Conservation (phyloP, 768 basidiomycete genomes). For the Suillus subaureus region DNA sequence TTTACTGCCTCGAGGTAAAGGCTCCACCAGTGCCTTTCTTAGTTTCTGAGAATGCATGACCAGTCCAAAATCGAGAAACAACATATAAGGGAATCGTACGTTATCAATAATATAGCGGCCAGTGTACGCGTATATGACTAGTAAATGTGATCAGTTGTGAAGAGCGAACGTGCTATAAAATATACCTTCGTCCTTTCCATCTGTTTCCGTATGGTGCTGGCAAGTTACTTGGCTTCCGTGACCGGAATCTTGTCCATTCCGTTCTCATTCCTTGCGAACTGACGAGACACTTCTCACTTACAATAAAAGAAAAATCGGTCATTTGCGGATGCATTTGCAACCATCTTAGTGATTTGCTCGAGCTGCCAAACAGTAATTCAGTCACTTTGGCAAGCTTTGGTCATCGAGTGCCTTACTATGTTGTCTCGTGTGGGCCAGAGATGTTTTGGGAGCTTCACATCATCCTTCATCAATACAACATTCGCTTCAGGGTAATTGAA, state of each 20-base stretch:
- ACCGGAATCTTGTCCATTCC: conserved; percentile 43
- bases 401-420: conserved; percentile 38
- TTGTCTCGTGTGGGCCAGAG: conserved; percentile 44
- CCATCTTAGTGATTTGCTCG: conserved; percentile 44
- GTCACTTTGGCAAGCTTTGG: neutral
- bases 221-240: conserved; percentile 50
- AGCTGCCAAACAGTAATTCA: conserved; percentile 31
- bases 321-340: conserved; percentile 43
- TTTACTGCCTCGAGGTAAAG: conserved; percentile 29
- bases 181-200: conserved; percentile 56
- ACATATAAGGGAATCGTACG: conserved; percentile 18
- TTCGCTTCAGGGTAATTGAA: conserved; percentile 42
- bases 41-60: conserved; percentile 17
- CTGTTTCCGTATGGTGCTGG: conserved; percentile 46
- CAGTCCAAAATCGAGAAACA: conserved; percentile 21
- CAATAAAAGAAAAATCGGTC: conserved; percentile 64
- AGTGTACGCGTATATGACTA: conserved; percentile 18
- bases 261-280: neutral
- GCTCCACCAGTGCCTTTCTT: conserved; percentile 24
- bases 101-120: conserved; percentile 24
- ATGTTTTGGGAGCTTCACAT: conserved; percentile 24
- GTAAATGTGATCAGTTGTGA: neutral
- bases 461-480: conserved; percentile 48
- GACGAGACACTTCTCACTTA: conserved; percentile 26
- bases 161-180: neutral